These are phyloP conservation scores for Diphasiastrum complanatum DNA, from an alignment of 83 land plant genomes.

Conservation along the genomic window DNA sequence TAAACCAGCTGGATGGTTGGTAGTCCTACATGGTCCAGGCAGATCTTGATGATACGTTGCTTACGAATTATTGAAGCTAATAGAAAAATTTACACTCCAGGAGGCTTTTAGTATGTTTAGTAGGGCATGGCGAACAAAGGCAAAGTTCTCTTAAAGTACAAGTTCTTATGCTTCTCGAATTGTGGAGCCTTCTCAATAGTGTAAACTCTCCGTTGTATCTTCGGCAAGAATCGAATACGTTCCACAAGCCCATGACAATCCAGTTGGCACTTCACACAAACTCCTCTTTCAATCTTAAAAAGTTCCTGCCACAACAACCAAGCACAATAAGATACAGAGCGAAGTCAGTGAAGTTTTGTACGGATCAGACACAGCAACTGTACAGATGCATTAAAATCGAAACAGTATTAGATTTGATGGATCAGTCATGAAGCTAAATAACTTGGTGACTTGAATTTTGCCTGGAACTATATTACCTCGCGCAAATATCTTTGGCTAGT, in stretches of 20 bases:
- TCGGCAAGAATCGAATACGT: slow-evolving; percentile 47
- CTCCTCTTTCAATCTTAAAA: slow-evolving; percentile 74
- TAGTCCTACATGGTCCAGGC: too few species aligned
- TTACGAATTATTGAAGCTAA: slow-evolving; percentile 3
- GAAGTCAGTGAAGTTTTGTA: too few species aligned
- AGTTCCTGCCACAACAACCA: slow-evolving; percentile 49
- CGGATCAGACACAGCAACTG: neutral
- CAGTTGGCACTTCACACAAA: slow-evolving; percentile 70
- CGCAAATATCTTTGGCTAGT: slow-evolving; percentile 67
- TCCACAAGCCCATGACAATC: slow-evolving; percentile 83
- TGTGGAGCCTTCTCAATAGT: slow-evolving; percentile 62
- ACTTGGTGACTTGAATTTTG: neutral
- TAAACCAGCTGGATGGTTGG: too few species aligned
- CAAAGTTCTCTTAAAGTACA: slow-evolving; percentile 57
- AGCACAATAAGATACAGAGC: neutral
- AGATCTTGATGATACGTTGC: too few species aligned
- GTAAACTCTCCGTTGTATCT: slow-evolving; percentile 35
- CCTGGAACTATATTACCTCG: slow-evolving; percentile 41
- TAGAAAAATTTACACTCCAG: neutral
- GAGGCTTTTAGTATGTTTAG: too few species aligned
- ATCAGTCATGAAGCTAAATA: neutral
- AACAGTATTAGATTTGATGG: neutral
- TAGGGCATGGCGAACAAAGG: neutral
- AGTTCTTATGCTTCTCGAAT: slow-evolving; percentile 34
- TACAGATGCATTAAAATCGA: neutral